Conservation (phyloP, 2,329 filamentous ascomycete genomes). For the Neoarthrinium moseri region DNA sequence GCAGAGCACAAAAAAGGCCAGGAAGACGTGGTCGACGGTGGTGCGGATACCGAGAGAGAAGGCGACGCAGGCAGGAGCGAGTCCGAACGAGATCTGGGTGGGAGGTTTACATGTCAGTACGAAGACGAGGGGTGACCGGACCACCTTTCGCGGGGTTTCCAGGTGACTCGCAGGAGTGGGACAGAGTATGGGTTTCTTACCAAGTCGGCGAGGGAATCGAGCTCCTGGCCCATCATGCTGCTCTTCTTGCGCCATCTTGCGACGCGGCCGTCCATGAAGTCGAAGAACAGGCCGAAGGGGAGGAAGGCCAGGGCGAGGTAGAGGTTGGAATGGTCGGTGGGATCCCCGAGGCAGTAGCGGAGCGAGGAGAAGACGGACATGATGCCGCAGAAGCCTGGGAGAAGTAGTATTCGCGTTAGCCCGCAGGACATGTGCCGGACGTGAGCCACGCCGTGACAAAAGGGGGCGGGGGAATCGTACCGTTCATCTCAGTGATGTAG, state of each 20-base stretch:
- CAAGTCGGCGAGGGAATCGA: slow-evolving; percentile 93
- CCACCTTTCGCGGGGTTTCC: no score
- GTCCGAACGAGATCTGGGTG: slow-evolving; percentile 85
- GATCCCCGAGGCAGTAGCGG: slow-evolving; percentile 81
- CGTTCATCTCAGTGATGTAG: slow-evolving; percentile 79
- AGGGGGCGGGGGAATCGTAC: slow-evolving; percentile 37
- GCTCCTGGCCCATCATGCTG: slow-evolving; percentile 94
- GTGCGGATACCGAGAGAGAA: slow-evolving; percentile 90
- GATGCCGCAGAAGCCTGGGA: slow-evolving; percentile 75
- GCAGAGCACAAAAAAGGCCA: slow-evolving; percentile 91
- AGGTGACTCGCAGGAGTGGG: no score
- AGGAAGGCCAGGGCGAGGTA: slow-evolving; percentile 85
- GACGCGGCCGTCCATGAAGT: slow-evolving; percentile 96
- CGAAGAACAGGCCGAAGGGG: slow-evolving; percentile 93
- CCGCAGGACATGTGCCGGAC: neutral
- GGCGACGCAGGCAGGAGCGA: slow-evolving; percentile 82
- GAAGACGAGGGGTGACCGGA: no score
- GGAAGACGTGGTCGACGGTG: slow-evolving; percentile 71
- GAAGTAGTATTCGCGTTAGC: neutral
- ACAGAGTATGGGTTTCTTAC: slow-evolving; percentile 44
- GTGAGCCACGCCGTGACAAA: neutral
- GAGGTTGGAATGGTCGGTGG: slow-evolving; percentile 64
- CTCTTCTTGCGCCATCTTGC: slow-evolving; percentile 96
- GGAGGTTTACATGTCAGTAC: neutral
- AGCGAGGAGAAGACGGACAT: slow-evolving; percentile 96